A percentile compares a stretch with the other conserved stretches of the same genome.
Evolutionary conservation across 1,284 basidiomycete species (phyloP).

Genomic region (Psilocybe mexicana): DNA sequence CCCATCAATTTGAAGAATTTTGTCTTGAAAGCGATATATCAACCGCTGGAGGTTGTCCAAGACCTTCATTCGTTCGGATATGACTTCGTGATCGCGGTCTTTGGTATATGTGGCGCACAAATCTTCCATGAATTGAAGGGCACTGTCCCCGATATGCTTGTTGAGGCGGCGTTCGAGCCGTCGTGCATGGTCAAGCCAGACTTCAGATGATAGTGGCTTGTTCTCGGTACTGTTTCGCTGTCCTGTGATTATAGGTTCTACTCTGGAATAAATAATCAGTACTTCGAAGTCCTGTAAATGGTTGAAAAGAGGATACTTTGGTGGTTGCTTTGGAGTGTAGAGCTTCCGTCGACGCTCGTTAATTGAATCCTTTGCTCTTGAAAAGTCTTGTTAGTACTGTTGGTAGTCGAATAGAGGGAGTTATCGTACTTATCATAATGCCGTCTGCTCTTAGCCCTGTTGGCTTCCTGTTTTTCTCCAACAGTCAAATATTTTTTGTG

Average conservation of each 20-base stretch:
- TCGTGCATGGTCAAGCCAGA: constrained; percentile 1
- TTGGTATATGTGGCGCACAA: not conserved
- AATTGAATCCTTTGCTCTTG: constrained; percentile 1
- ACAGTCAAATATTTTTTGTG: constrained; percentile 12
- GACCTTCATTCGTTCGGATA: not conserved
- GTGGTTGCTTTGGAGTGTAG: not conserved
- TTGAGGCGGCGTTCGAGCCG: constrained; percentile 1
- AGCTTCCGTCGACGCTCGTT: constrained; percentile 2
- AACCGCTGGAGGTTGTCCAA: not conserved
- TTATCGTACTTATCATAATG: constrained; percentile 16
- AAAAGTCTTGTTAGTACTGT: not conserved
- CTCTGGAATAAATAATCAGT: too few relatives aligned
- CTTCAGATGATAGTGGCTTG: not conserved
- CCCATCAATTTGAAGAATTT: constrained; percentile 13
- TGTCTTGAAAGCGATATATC: constrained; percentile 9
- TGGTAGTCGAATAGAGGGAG: not conserved
- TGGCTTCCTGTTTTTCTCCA: constrained; percentile 16
- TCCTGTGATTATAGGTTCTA: too few relatives aligned
- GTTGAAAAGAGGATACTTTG: too few relatives aligned
- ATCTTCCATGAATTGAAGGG: not conserved
- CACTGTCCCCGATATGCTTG: not conserved
- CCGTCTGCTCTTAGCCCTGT: constrained; percentile 15
- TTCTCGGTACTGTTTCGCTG: not conserved
- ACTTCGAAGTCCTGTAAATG: too few relatives aligned
- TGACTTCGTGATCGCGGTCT: not conserved